phyloP scores from a whole-genome alignment of 2,329 filamentous ascomycete genomes.

The Niveomyces coronatus region DNA sequence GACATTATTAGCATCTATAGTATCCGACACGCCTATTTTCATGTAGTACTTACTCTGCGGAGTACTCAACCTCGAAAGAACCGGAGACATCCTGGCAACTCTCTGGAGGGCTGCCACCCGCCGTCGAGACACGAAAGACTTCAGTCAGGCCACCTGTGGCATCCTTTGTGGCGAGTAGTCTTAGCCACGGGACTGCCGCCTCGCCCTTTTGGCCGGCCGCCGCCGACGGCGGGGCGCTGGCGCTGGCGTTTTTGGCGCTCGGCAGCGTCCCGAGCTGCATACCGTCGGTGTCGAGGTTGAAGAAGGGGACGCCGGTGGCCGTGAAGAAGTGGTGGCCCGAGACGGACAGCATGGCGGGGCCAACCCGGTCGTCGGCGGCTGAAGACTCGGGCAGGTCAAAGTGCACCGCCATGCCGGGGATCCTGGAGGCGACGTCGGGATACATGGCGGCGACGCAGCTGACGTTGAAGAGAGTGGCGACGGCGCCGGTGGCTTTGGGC shows the following conservation, averaged over 20 bases:
- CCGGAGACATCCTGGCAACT: slow-evolving; percentile 57
- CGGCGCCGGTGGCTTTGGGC: slow-evolving; percentile 60
- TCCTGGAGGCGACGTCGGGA: slow-evolving; percentile 52
- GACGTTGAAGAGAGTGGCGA: slow-evolving; percentile 80
- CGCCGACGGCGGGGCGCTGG: slow-evolving; percentile 52
- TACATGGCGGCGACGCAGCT: slow-evolving; percentile 65
- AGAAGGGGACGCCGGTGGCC: slow-evolving; percentile 61
- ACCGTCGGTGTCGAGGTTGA: slow-evolving; percentile 57
- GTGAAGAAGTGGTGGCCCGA: slow-evolving; percentile 78
- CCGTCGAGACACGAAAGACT: slow-evolving; percentile 77
- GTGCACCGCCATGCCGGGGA: slow-evolving; percentile 59
- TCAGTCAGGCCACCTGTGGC: slow-evolving; percentile 57
- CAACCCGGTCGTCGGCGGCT: slow-evolving; percentile 30
- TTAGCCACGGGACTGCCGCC: slow-evolving; percentile 71
- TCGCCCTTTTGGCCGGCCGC: slow-evolving; percentile 51
- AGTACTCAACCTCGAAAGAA: slow-evolving; percentile 66
- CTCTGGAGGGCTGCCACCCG: slow-evolving; percentile 64
- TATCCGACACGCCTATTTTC: background rate
- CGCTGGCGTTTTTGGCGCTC: slow-evolving; percentile 50
- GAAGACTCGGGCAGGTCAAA: too few species aligned
- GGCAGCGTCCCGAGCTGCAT: slow-evolving; percentile 47
- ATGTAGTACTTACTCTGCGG: slow-evolving; percentile 63
- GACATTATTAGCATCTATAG: background rate
- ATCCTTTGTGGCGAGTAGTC: slow-evolving; percentile 43
- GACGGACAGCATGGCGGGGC: slow-evolving; percentile 51